Conservation (phyloP, 2,329 filamentous ascomycete genomes). For the Penicillium psychrosexuale region DNA sequence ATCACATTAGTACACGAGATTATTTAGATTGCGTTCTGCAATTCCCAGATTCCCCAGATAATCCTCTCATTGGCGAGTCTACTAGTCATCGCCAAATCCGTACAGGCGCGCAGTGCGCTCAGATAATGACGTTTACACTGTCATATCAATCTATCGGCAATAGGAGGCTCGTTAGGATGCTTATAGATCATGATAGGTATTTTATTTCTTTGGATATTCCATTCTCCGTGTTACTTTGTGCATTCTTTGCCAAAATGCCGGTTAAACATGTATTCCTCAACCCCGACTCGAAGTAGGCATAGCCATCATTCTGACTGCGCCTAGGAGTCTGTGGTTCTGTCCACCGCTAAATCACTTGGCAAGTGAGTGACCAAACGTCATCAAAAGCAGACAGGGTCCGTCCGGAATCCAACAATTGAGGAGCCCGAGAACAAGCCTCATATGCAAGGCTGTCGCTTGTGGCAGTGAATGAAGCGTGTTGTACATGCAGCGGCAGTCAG, state of each 20-base stretch:
- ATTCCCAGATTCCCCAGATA: not conserved
- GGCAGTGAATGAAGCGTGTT: not conserved
- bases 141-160: not conserved
- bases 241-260: not conserved
- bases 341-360: not conserved
- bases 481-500: constrained; percentile 15
- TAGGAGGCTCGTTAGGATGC: not conserved
- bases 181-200: not conserved
- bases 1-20: not conserved
- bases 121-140: constrained; percentile 3
- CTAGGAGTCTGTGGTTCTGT: not conserved
- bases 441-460: constrained; percentile 6
- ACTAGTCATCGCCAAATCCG: not conserved
- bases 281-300: not conserved
- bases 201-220: not conserved
- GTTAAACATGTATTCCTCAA: not conserved
- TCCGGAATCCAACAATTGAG: not conserved
- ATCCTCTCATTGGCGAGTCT: not conserved
- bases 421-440: constrained; percentile 2
- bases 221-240: not conserved
- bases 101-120: not conserved
- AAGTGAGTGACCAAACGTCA: not conserved
- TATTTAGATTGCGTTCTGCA: not conserved
- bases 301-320: not conserved
- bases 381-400: not conserved